Base-by-base conservation (phyloP, 2,329 filamentous ascomycete genomes). In the Penicillium frequentans region DNA sequence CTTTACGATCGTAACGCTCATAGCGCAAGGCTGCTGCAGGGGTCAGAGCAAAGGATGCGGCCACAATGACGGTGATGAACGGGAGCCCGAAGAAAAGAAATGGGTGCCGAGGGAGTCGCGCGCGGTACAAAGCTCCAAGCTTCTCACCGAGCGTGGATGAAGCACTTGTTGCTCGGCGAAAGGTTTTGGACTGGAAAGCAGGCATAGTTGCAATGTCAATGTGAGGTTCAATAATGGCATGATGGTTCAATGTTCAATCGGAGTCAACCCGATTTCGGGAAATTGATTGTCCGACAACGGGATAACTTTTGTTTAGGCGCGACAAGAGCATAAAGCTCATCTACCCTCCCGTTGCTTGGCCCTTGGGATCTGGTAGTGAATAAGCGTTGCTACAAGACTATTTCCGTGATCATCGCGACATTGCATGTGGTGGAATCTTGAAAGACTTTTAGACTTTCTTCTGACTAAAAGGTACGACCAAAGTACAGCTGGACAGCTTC, bases 11-110 rank as follows among this genome's bases (percentile, higher is more conserved):
- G 70, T 97, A 87, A 61, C 90, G 86, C 78, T 99, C 95, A 77
- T 98, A 99, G 57, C 96, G 86, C 49, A 99, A 81, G 14, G 96
- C 95, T 23, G 96, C 93, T 5, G 93, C 95, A 1, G 93, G 95
- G 0, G 95, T 98, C 49, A 99, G 84, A 67, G 96, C 90, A 75
- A 99, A 99, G 3, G 91, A 96, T 0, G 92, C 93, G 1, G 89
- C 91, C 26, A 99, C 86, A 70, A 99, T 96, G 57, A 96, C 88
- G 55, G 85, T 79, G 64, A 99, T 84, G 75, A 99, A 99, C 0
- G 95, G 96, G 4, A 99, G 82, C 2, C 96, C 96, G 73, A 99
- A 99, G 61, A 96, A 85, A 27, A 92, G 79, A 74, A 99, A 99
- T 1, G 95, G 96, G 68, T 90, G 91, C 69, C 84, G 88, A 57